phyloP scores from a whole-genome alignment of 768 basidiomycete genomes.

The Tricholomella constricta region DNA sequence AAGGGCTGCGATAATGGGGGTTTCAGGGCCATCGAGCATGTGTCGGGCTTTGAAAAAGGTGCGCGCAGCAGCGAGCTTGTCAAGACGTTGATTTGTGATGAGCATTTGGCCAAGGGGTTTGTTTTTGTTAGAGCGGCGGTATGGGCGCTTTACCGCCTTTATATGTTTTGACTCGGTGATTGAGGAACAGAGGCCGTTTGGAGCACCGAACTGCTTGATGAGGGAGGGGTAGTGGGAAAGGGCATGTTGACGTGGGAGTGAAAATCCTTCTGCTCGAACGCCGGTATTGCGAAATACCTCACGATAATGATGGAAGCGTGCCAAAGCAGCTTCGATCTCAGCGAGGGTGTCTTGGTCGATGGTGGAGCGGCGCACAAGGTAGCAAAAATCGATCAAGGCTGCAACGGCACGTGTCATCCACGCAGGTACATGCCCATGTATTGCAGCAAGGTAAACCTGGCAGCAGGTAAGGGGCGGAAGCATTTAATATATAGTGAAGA shows the following conservation, averaged over 20 bases:
- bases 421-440: not conserved
- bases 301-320: slow-evolving; percentile 15
- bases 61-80: slow-evolving; percentile 12
- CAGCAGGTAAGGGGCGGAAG: not conserved
- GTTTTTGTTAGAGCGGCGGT: slow-evolving; percentile 23
- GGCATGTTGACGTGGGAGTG: slow-evolving; percentile 20
- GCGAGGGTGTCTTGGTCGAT: not conserved
- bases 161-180: slow-evolving; percentile 23
- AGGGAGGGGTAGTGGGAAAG: slow-evolving; percentile 14
- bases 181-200: slow-evolving; percentile 37
- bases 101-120: slow-evolving; percentile 28
- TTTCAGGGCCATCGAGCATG: slow-evolving; percentile 19
- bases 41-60: slow-evolving; percentile 19
- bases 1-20: not conserved
- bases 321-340: not conserved
- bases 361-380: not conserved
- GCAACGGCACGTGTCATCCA: not conserved
- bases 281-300: slow-evolving; percentile 10
- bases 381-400: slow-evolving; percentile 1
- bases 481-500: not conserved
- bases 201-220: slow-evolving; percentile 28
- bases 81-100: slow-evolving; percentile 19
- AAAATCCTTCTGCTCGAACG: slow-evolving; percentile 11
- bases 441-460: not conserved
- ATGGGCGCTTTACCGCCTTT: slow-evolving; percentile 37